These are phyloP conservation scores for Clavispora carvajalis DNA, from an alignment of 805 yeast species.

Conservation along the genomic window DNA sequence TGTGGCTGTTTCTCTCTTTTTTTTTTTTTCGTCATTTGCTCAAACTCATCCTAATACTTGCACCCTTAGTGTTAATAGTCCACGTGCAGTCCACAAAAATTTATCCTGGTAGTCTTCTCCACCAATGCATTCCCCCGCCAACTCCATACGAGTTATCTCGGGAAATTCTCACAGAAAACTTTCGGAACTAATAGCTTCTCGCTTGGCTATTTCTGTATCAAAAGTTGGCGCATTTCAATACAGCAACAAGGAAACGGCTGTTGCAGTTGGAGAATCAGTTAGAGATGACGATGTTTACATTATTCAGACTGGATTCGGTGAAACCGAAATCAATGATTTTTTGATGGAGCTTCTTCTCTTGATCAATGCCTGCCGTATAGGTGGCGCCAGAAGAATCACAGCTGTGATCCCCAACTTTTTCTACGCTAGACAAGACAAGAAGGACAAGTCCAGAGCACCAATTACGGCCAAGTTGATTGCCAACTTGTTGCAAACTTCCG, in stretches of 20 bases:
- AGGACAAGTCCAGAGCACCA: constrained; percentile 94
- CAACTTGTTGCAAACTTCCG: constrained; percentile 85
- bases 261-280: constrained; percentile 77
- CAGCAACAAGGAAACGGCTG: constrained; percentile 84
- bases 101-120: not conserved
- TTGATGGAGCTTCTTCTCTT: constrained; percentile 83
- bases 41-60: too few relatives aligned
- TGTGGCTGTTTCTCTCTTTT: too few relatives aligned
- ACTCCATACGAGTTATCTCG: constrained; percentile 46
- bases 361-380: constrained; percentile 93
- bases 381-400: constrained; percentile 89
- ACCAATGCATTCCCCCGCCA: constrained; percentile 12
- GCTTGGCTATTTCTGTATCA: constrained; percentile 62
- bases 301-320: constrained; percentile 82
- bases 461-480: constrained; percentile 94
- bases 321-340: constrained; percentile 67
- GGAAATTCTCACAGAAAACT: constrained; percentile 83
- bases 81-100: not conserved
- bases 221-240: constrained; percentile 79
- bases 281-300: constrained; percentile 88
- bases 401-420: constrained; percentile 96
- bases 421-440: constrained; percentile 95
- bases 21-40: too few relatives aligned
- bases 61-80: too few relatives aligned
- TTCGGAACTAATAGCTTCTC: constrained; percentile 64